These are phyloP conservation scores for Blastocystis sp. DNA, from an alignment of 352 stramenopile species.

Conservation along the genomic window DNA sequence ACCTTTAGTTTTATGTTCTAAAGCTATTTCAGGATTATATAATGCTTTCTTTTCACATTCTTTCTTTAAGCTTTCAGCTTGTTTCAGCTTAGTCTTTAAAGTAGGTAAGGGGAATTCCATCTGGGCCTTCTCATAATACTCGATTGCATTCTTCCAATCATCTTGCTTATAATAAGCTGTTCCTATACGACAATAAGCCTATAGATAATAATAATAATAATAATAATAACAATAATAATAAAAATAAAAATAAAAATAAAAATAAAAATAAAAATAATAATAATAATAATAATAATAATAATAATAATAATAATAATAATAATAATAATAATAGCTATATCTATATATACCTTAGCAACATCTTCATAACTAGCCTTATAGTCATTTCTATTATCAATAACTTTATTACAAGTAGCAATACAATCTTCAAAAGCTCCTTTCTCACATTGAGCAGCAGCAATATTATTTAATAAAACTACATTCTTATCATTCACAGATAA, in stretches of 20 bases:
- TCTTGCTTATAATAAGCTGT: constrained; percentile 84
- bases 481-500: constrained; percentile 77
- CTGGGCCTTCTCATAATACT: constrained; percentile 60
- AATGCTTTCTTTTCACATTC: constrained; percentile 73
- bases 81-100: constrained; percentile 84
- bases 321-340: constrained; percentile 1
- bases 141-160: constrained; percentile 60
- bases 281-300: no score
- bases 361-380: constrained; percentile 80
- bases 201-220: no score
- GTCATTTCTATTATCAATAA: constrained; percentile 75
- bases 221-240: no score
- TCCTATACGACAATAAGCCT: constrained; percentile 74
- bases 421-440: constrained; percentile 76
- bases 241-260: no score
- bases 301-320: no score
- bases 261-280: no score
- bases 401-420: constrained; percentile 62
- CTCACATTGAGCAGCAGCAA: constrained; percentile 83
- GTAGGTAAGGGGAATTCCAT: constrained; percentile 67
- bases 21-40: constrained; percentile 72
- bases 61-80: constrained; percentile 58
- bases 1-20: constrained; percentile 86
- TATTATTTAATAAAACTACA: constrained; percentile 88
- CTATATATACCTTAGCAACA: constrained; percentile 57